phyloP scores from a whole-genome alignment of 2,329 filamentous ascomycete genomes.

The Rasamsonia emersonii region DNA sequence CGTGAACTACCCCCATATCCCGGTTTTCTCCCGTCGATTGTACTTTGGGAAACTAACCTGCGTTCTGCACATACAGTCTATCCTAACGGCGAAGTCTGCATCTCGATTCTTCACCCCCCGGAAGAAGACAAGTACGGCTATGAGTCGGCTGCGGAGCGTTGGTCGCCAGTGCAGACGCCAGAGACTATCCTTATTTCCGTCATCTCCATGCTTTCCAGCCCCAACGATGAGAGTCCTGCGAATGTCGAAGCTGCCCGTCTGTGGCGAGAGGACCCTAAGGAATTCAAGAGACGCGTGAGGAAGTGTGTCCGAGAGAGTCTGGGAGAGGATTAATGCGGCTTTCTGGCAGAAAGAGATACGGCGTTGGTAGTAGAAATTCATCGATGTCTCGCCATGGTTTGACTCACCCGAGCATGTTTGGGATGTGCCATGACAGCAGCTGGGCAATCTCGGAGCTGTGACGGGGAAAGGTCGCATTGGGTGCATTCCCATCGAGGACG shows the following conservation, averaged over 20 bases:
- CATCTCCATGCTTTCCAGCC: constrained; percentile 83
- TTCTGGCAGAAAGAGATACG: no score
- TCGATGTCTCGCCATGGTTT: no score
- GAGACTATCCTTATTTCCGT: constrained; percentile 90
- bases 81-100: constrained; percentile 78
- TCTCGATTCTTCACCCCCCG: constrained; percentile 91
- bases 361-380: no score
- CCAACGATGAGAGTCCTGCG: constrained; percentile 91
- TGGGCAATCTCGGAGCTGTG: no score
- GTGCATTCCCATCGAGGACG: no score
- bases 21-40: not conserved
- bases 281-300: constrained; percentile 71
- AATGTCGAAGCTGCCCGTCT: constrained; percentile 88
- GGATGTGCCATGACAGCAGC: no score
- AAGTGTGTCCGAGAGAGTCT: constrained; percentile 73
- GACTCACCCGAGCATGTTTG: no score
- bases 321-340: constrained; percentile 59
- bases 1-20: constrained; percentile 15
- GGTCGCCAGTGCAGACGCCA: constrained; percentile 89
- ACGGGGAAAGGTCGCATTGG: no score
- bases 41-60: constrained; percentile 5
- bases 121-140: constrained; percentile 93
- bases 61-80: constrained; percentile 52
- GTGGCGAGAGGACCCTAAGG: constrained; percentile 69
- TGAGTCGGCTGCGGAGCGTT: constrained; percentile 80